phyloP scores from a whole-genome alignment of 768 basidiomycete genomes.

The Tylopilus rubrobrunneus region DNA sequence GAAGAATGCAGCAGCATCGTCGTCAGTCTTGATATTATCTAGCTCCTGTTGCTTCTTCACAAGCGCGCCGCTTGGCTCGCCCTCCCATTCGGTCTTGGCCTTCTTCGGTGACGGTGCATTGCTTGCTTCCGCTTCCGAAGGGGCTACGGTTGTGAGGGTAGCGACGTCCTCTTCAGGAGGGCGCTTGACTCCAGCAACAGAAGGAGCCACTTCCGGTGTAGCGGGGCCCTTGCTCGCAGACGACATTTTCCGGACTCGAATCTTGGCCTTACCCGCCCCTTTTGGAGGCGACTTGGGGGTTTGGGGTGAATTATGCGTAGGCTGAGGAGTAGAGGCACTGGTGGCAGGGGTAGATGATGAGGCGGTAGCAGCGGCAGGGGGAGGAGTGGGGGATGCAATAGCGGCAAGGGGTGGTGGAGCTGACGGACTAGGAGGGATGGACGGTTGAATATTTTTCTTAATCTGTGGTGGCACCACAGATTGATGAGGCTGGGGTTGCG shows the following conservation, averaged over 20 bases:
- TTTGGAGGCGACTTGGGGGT: constrained; percentile 69
- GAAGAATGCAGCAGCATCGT: constrained; percentile 61
- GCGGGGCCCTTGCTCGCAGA: constrained; percentile 29
- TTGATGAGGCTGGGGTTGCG: constrained; percentile 6
- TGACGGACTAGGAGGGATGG: constrained; percentile 25
- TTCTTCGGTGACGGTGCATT: constrained; percentile 72
- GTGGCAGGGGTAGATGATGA: constrained; percentile 51
- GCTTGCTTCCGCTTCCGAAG: constrained; percentile 27
- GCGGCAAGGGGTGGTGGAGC: constrained; percentile 9
- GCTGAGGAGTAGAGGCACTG: constrained; percentile 37
- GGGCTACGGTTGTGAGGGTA: constrained; percentile 27
- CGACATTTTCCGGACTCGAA: constrained; percentile 30
- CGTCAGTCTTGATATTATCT: constrained; percentile 56
- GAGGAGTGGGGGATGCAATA: constrained; percentile 39
- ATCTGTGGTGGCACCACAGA: constrained; percentile 1
- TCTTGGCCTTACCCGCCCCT: constrained; percentile 44
- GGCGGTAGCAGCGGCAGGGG: constrained; percentile 36
- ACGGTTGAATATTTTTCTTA: constrained; percentile 16
- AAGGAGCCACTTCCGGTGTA: constrained; percentile 34
- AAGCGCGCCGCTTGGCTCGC: constrained; percentile 49
- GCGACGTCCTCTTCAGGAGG: constrained; percentile 33
- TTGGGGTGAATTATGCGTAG: constrained; percentile 53
- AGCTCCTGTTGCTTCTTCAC: constrained; percentile 37
- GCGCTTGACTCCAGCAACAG: constrained; percentile 32
- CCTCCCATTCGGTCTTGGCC: constrained; percentile 68